phyloP scores from a whole-genome alignment of 768 basidiomycete genomes.

The Boletus insuetus region DNA sequence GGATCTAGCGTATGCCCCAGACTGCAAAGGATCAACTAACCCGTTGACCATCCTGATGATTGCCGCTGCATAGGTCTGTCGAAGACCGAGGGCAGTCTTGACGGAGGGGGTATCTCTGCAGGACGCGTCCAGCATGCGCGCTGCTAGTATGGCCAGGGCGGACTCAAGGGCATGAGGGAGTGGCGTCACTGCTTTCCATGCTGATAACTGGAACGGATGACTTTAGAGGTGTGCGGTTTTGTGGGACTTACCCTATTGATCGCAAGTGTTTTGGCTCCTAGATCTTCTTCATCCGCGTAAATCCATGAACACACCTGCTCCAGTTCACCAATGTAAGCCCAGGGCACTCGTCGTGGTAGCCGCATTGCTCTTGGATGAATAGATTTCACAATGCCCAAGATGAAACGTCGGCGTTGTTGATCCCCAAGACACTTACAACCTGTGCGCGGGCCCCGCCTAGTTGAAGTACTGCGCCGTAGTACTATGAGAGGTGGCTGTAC shows the following conservation, averaged over 20 bases:
- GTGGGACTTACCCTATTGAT: slow-evolving; percentile 57
- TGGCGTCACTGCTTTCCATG: slow-evolving; percentile 71
- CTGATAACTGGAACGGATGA: slow-evolving; percentile 54
- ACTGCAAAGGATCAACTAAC: slow-evolving; percentile 90
- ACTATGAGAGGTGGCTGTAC: background rate
- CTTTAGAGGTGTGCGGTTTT: background rate
- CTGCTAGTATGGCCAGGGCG: slow-evolving; percentile 58
- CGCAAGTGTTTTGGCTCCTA: slow-evolving; percentile 53
- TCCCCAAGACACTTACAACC: too few relatives aligned
- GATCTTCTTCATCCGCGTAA: slow-evolving; percentile 60
- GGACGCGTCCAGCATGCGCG: slow-evolving; percentile 52
- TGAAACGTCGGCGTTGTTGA: too few relatives aligned
- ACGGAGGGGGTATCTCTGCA: slow-evolving; percentile 14
- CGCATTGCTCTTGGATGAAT: slow-evolving; percentile 43
- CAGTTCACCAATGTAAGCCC: slow-evolving; percentile 66
- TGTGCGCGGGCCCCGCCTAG: too few relatives aligned
- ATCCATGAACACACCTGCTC: slow-evolving; percentile 78
- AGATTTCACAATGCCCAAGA: background rate
- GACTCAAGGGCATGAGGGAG: slow-evolving; percentile 85
- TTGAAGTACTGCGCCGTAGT: background rate
- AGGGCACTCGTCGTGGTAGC: slow-evolving; percentile 79
- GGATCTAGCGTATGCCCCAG: slow-evolving; percentile 84
- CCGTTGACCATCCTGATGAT: slow-evolving; percentile 92
- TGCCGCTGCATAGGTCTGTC: slow-evolving; percentile 78
- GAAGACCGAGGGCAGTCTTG: slow-evolving; percentile 47